phyloP scores from a whole-genome alignment of 202 grass and related monocot species.

The Cymbopogon flexuosus region DNA sequence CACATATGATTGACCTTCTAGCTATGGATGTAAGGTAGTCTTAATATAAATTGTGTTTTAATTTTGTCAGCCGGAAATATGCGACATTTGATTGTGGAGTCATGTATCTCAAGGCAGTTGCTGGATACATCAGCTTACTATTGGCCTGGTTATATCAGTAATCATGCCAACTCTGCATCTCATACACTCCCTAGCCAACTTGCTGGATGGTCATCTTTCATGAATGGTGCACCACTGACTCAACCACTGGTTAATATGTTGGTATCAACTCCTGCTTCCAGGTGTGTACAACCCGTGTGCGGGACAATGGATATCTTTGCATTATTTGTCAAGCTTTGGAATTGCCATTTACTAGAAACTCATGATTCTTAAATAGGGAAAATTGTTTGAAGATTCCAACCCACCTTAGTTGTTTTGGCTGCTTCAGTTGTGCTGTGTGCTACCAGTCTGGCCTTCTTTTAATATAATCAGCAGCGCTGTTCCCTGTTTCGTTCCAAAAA shows the following conservation, averaged over 20 bases:
- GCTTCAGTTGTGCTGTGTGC: not conserved
- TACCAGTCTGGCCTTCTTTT: not conserved
- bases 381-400: not conserved
- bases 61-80: conserved; percentile 85
- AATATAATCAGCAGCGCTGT: not conserved
- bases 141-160: conserved; percentile 81
- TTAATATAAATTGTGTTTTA: conserved; percentile 15
- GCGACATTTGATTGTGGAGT: conserved; percentile 96
- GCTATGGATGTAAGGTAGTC: not conserved
- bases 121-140: conserved; percentile 86
- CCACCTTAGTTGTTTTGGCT: not conserved
- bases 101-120: conserved; percentile 87
- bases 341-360: conserved; percentile 19
- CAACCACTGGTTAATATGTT: conserved; percentile 62
- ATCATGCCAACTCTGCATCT: conserved; percentile 49
- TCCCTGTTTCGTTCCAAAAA: not conserved
- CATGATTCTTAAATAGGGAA: conserved; percentile 7
- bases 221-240: conserved; percentile 71
- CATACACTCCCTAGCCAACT: conserved; percentile 65
- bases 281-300: conserved; percentile 49
- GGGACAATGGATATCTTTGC: not conserved
- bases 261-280: conserved; percentile 71
- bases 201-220: conserved; percentile 80
- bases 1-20: conserved; percentile 8
- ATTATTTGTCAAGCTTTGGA: conserved; percentile 28